Evolutionary conservation across 257 asterid species (phyloP), one percentile per base, ranked within the genome.

Genomic region (Solanum commersonii): DNA sequence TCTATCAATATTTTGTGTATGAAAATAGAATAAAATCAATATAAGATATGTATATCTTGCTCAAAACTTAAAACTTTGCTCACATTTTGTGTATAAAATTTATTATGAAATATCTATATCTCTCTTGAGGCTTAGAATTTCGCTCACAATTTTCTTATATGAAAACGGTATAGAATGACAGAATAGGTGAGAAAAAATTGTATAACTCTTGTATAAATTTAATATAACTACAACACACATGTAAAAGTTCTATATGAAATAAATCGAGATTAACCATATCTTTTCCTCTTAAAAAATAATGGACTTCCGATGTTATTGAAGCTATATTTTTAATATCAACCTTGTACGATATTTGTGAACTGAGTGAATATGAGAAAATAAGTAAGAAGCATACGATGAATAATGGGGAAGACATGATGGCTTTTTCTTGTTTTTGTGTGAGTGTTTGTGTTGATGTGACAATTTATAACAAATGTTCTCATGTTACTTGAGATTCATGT

Each of bases 231-330:
- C 8, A 49, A 49, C 22, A 49, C 60, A 49, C 22, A 49, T 15
- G 22, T 49, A 49, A 49, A 6, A 0, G 23, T 52, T 52, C 63
- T 52, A 16, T 52, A 52, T 6, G 23, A 16, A 0, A 52, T 52
- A 52, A 52, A 16, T 52, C 9, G 63, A 0, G 8, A 0, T 46
- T 0, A 14, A 14, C 0, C 56, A 46, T 0, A 10, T 12, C 8
- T 40, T 40, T 40, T 60, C 14, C 14, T n/a, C 16, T 63, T 27
- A 63, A 63, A 10, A 63, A 63, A 63, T 8, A 63, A 63, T 10
- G 31, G 3, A 10, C 3, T 10, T 9, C 1, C 1, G 16, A 0
- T n/a, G 1, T 0, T 10, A 0, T 4, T 3, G 2, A 63, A 63
- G 8, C 8, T 11, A 10, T n/a, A 23, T 63, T 63, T 63, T n/a